Evolutionary conservation across 1,284 basidiomycete species (phyloP).

Genomic region (Trametes versicolor): DNA sequence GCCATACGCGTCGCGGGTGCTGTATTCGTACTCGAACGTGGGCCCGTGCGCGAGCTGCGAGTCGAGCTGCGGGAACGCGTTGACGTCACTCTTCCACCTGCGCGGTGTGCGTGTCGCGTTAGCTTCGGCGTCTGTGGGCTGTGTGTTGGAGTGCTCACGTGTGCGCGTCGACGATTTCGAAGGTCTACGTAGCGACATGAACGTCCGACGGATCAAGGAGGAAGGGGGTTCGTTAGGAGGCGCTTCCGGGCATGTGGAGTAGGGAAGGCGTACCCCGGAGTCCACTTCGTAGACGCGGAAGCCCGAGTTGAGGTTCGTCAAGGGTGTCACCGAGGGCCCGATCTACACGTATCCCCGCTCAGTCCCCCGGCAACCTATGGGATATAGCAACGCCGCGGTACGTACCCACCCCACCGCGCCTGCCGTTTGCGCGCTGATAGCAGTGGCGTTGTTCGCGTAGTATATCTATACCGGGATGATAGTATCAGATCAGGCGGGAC

Average conservation of each 20-base stretch:
- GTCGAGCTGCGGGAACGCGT: slow-evolving; percentile 64
- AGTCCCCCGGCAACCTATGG: too few species aligned
- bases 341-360: slow-evolving; percentile 47
- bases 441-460: slow-evolving; percentile 79
- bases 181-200: slow-evolving; percentile 56
- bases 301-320: slow-evolving; percentile 80
- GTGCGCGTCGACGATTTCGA: slow-evolving; percentile 77
- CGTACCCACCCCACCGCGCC: slow-evolving; percentile 63
- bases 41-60: slow-evolving; percentile 67
- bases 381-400: slow-evolving; percentile 4
- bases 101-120: background rate
- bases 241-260: too few species aligned
- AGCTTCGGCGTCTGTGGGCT: slow-evolving; percentile 21
- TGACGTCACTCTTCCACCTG: slow-evolving; percentile 74
- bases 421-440: slow-evolving; percentile 66
- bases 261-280: slow-evolving; percentile 61
- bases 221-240: background rate
- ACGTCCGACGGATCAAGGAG: background rate
- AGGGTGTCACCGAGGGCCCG: slow-evolving; percentile 77
- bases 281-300: slow-evolving; percentile 86
- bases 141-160: slow-evolving; percentile 57
- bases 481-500: background rate
- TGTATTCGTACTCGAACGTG: slow-evolving; percentile 76
- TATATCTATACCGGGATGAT: slow-evolving; percentile 61
- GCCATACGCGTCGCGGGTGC: slow-evolving; percentile 75